Evolutionary conservation across 2,329 filamentous ascomycete species (phyloP).

Genomic region (Scedosporium apiospermum): DNA sequence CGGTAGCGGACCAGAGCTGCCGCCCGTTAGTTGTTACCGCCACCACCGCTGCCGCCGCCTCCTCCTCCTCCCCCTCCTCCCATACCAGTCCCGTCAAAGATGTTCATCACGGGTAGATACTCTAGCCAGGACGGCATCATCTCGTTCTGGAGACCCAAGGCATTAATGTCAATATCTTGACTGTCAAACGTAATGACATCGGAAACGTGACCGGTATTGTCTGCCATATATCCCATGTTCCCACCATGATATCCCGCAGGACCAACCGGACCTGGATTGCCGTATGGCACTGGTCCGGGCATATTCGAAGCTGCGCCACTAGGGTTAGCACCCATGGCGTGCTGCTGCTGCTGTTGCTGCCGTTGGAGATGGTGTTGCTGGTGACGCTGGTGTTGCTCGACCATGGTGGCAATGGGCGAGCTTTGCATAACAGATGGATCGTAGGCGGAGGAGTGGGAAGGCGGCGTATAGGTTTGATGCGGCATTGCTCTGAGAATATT

Average conservation of each 20-base stretch:
- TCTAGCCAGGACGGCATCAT: constrained; percentile 66
- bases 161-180: constrained; percentile 67
- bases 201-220: constrained; percentile 16
- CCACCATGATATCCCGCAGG: background rate
- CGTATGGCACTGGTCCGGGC: background rate
- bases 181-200: constrained; percentile 62
- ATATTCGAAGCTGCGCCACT: background rate
- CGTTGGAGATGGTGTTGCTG: background rate
- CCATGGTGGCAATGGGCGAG: constrained; percentile 32
- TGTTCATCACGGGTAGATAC: constrained; percentile 56
- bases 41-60: background rate
- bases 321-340: background rate
- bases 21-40: background rate
- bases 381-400: constrained; percentile 17
- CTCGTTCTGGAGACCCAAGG: constrained; percentile 50
- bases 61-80: background rate
- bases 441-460: constrained; percentile 31
- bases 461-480: constrained; percentile 25
- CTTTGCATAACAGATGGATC: constrained; percentile 29
- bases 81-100: constrained; percentile 29
- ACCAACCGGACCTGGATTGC: background rate
- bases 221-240: background rate
- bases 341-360: background rate
- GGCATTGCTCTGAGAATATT: constrained; percentile 15
- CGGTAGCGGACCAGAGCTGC: background rate